These are phyloP conservation scores for Triangularia setosa DNA, from an alignment of 2,329 filamentous ascomycete genomes.

Conservation along the genomic window DNA sequence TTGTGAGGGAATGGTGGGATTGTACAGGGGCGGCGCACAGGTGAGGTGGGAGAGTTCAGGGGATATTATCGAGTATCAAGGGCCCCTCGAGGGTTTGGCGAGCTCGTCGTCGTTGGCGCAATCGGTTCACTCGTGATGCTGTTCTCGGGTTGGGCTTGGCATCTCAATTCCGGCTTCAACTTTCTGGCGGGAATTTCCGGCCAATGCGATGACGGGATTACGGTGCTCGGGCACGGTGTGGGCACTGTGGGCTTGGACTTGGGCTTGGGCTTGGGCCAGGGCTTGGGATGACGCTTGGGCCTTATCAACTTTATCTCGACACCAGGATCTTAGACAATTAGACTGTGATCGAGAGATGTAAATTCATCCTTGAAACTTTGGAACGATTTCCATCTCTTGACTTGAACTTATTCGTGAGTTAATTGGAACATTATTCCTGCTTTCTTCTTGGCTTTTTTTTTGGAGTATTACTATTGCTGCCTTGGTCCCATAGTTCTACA, in stretches of 20 bases:
- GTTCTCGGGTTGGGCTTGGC: slow-evolving; percentile 18
- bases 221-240: slow-evolving; percentile 7
- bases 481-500: too few relatives aligned
- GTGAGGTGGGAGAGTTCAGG: slow-evolving; percentile 14
- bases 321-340: too few relatives aligned
- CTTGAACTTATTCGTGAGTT: background rate
- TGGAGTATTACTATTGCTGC: too few relatives aligned
- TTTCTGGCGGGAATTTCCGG: slow-evolving; percentile 20
- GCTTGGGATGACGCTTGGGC: background rate
- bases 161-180: slow-evolving; percentile 10
- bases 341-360: too few relatives aligned
- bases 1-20: slow-evolving; percentile 33
- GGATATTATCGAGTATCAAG: slow-evolving; percentile 13
- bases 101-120: background rate
- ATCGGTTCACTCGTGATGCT: slow-evolving; percentile 14
- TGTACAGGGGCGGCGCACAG: slow-evolving; percentile 24
- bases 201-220: slow-evolving; percentile 12
- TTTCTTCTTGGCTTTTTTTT: too few relatives aligned
- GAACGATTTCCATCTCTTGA: background rate
- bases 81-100: slow-evolving; percentile 3
- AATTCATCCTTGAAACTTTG: background rate
- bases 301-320: background rate
- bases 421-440: background rate
- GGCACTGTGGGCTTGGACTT: slow-evolving; percentile 4
- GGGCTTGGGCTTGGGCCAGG: background rate